Conservation (phyloP, 805 yeast species). For the Saccharomycopsis capsularis region DNA sequence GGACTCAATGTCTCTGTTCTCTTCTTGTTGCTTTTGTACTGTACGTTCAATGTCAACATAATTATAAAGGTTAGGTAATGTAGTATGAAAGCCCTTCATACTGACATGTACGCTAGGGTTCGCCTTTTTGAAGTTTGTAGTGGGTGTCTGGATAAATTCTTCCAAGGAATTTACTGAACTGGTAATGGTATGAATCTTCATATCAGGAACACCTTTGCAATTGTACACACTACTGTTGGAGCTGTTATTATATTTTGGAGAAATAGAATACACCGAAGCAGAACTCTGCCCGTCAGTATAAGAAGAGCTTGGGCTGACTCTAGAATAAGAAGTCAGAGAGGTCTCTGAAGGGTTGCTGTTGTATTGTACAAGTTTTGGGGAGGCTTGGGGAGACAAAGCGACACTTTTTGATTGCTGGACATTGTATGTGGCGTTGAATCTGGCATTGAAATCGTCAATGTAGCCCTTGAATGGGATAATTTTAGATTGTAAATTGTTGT, state of each 20-base stretch:
- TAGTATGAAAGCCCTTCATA: neutral
- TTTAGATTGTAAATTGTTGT: conserved; percentile 15
- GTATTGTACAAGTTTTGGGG: neutral
- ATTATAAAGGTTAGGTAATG: conserved; percentile 14
- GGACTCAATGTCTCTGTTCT: neutral
- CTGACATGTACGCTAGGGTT: neutral
- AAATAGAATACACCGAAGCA: no score
- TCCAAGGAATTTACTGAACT: conserved; percentile 10
- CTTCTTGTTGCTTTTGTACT: neutral
- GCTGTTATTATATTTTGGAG: no score
- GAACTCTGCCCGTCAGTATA: no score
- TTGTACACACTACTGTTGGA: conserved; percentile 12
- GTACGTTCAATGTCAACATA: conserved; percentile 7
- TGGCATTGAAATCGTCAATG: conserved; percentile 22
- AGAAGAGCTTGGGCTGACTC: no score
- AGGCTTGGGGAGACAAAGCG: conserved; percentile 1
- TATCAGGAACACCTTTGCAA: no score
- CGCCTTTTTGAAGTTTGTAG: conserved; percentile 14
- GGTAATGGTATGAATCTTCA: conserved; percentile 13
- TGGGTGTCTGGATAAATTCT: conserved; percentile 18
- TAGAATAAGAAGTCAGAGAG: neutral
- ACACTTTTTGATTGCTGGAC: no score
- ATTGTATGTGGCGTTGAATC: conserved; percentile 17
- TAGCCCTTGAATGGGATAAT: conserved; percentile 18
- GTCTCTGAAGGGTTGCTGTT: neutral